A percentile compares a stretch with the other conserved stretches of the same genome.
Evolutionary conservation across 192 early-diverging fungal species (phyloP).

Genomic region (Glomus cerebriforme): DNA sequence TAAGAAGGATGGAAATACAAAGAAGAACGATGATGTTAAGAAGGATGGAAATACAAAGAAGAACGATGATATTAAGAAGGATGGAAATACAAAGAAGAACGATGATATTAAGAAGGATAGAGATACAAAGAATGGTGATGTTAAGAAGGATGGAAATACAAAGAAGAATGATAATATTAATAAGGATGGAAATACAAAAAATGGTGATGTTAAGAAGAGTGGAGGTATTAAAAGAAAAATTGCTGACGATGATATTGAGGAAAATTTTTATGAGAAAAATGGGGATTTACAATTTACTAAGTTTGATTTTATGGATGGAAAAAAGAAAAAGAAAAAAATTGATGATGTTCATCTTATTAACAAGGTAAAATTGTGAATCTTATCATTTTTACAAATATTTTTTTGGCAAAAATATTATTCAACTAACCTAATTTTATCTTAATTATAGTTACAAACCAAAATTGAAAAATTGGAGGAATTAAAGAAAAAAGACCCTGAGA

Average conservation of each 20-base stretch:
- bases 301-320: constrained; percentile 61
- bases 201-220: constrained; percentile 46
- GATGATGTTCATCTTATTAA: constrained; percentile 67
- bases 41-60: constrained; percentile 38
- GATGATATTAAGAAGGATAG: constrained; percentile 34
- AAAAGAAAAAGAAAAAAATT: constrained; percentile 67
- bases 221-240: constrained; percentile 53
- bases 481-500: constrained; percentile 60
- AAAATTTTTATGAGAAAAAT: constrained; percentile 65
- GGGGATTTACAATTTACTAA: constrained; percentile 68
- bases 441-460: constrained; percentile 60
- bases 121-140: not conserved
- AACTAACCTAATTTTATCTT: not conserved
- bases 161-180: not conserved
- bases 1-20: too few species aligned
- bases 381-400: not conserved
- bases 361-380: constrained; percentile 40
- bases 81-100: constrained; percentile 1
- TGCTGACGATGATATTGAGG: constrained; percentile 33
- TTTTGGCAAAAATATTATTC: not conserved
- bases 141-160: too few species aligned
- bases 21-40: too few species aligned
- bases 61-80: constrained; percentile 26
- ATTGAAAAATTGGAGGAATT: constrained; percentile 77
- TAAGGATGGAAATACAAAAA: too few species aligned